A percentile compares a stretch with the other conserved stretches of the same genome.
Conservation (phyloP, 2,329 filamentous ascomycete species). For the Microcyclospora tardicrescens region DNA sequence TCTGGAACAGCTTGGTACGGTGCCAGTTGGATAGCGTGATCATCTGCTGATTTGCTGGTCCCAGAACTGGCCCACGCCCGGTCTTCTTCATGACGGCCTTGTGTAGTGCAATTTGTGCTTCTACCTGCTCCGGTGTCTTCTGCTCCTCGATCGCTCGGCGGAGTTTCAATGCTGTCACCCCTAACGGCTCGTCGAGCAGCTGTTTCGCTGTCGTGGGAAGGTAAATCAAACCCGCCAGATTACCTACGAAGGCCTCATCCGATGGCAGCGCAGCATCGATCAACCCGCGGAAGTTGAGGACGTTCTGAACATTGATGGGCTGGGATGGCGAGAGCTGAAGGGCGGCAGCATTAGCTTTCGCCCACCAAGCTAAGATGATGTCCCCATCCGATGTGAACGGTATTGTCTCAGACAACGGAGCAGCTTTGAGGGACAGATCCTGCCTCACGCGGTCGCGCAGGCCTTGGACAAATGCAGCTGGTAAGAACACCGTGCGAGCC, state of each 20-base stretch:
- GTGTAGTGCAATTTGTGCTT: conserved; percentile 4
- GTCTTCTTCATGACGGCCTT: neutral
- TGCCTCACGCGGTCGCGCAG: conserved; percentile 7
- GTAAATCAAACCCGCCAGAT: neutral
- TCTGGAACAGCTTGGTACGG: conserved; percentile 4
- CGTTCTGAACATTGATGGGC: conserved; percentile 15
- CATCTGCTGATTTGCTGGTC: too few relatives aligned
- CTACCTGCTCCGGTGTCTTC: conserved; percentile 4
- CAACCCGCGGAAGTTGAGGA: conserved; percentile 15
- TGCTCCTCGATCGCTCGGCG: conserved; percentile 4
- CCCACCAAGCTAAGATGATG: conserved; percentile 14
- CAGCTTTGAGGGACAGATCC: conserved; percentile 4
- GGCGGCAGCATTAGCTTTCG: conserved; percentile 4
- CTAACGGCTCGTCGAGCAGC: conserved; percentile 1
- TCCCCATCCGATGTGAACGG: conserved; percentile 16
- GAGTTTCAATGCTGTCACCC: conserved; percentile 2
- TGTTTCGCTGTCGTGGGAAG: conserved; percentile 1
- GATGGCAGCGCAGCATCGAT: conserved; percentile 3
- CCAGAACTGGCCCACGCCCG: neutral
- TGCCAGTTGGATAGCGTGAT: conserved; percentile 8
- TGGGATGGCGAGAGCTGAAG: conserved; percentile 4
- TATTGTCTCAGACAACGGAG: conserved; percentile 1
- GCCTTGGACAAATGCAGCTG: conserved; percentile 8
- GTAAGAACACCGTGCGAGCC: conserved; percentile 3
- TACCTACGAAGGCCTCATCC: neutral